phyloP scores from a whole-genome alignment of 345 rosid genomes.

The Citrus mangshanensis region DNA sequence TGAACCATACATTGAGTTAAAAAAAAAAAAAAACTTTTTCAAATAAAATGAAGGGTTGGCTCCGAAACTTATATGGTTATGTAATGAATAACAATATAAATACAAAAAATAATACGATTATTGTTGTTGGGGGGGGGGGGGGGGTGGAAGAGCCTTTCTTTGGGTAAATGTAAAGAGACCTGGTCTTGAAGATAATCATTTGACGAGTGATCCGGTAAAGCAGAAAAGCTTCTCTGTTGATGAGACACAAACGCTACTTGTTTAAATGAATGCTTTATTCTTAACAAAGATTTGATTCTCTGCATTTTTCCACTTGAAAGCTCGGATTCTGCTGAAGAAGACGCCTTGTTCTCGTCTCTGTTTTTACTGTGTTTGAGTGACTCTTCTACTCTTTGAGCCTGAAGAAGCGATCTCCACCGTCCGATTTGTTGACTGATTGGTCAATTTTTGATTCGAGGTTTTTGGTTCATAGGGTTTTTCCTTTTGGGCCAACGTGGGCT shows the following conservation, averaged over 20 bases:
- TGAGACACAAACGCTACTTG: slow-evolving; percentile 33
- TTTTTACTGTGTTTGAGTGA: neutral
- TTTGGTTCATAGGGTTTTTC: neutral
- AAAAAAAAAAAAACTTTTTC: neutral
- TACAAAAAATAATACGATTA: neutral
- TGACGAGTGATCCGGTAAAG: slow-evolving; percentile 53
- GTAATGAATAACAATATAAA: neutral
- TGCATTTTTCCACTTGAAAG: slow-evolving; percentile 35
- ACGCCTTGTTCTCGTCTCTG: neutral
- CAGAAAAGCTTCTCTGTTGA: slow-evolving; percentile 50
- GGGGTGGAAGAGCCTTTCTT: neutral
- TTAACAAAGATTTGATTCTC: slow-evolving; percentile 44
- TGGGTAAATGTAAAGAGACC: slow-evolving; percentile 30
- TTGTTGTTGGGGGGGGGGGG: too few species aligned
- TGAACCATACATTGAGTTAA: neutral
- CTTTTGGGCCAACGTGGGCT: neutral
- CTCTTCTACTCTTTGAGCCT: neutral
- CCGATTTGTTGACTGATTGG: neutral
- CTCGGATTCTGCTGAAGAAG: neutral
- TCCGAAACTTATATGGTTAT: neutral
- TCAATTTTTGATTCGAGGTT: neutral
- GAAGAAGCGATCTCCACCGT: neutral
- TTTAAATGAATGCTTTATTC: slow-evolving; percentile 30
- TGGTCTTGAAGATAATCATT: slow-evolving; percentile 53
- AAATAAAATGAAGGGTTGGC: neutral